Evolutionary conservation across 129 eudicot genomes (phyloP).

Genomic region (Erigeron canadensis): DNA sequence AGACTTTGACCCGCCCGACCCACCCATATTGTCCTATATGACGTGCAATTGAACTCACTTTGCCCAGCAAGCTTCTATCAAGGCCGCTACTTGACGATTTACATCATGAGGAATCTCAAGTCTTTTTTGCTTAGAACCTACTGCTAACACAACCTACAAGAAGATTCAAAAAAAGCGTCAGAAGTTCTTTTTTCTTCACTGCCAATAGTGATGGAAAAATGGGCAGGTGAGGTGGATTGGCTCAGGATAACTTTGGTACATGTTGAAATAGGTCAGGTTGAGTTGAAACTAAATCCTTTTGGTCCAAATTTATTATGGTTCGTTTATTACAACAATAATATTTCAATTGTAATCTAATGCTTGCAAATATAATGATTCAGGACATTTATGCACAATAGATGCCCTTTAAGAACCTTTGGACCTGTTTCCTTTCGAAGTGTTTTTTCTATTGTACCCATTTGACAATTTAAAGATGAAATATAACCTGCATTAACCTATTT

Average conservation of each 20-base stretch:
- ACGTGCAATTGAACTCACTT: conserved; percentile 49
- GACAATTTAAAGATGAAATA: not conserved
- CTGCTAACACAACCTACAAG: conserved; percentile 83
- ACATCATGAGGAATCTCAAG: conserved; percentile 72
- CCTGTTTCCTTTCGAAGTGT: not conserved
- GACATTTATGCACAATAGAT: not conserved
- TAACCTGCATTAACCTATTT: not conserved
- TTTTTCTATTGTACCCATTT: too few species aligned
- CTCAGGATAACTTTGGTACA: not conserved
- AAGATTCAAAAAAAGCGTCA: not conserved
- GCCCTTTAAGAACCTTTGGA: not conserved
- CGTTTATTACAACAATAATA: not conserved
- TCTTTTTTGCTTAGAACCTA: conserved; percentile 64
- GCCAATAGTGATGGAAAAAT: not conserved
- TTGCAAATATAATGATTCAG: not conserved
- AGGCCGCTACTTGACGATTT: conserved; percentile 68
- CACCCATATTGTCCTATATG: not conserved
- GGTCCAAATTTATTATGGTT: not conserved
- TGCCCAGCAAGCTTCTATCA: conserved; percentile 94
- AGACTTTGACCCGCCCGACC: not conserved
- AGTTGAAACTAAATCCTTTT: not conserved
- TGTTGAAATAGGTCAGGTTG: not conserved
- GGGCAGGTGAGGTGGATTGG: not conserved
- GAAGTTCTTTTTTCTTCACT: not conserved
- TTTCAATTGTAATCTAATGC: not conserved